Evolutionary conservation across 2,329 filamentous ascomycete genomes (phyloP).

Genomic region (Claviceps pusilla): DNA sequence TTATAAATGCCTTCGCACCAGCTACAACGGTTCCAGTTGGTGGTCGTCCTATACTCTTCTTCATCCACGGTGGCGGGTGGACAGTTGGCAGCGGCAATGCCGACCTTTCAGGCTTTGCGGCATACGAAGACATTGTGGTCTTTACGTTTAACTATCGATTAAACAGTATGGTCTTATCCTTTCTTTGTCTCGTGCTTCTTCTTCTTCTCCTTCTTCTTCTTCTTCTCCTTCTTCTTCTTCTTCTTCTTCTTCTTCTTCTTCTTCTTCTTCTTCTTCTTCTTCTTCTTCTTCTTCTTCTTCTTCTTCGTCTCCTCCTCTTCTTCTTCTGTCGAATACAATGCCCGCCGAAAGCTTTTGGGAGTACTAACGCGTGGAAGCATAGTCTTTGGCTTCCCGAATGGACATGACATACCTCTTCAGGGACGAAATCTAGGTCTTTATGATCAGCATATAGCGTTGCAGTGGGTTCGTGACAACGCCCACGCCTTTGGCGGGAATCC

Average conservation of each 20-base stretch:
- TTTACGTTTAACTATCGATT: slow-evolving; percentile 15
- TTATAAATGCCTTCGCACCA: slow-evolving; percentile 15
- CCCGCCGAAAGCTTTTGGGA: background rate
- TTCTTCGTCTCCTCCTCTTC: too few relatives aligned
- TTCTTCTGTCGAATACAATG: background rate
- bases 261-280: background rate
- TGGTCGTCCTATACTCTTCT: slow-evolving; percentile 12
- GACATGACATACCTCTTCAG: slow-evolving; percentile 21
- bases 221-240: too few relatives aligned
- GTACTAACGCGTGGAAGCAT: background rate
- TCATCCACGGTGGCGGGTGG: slow-evolving; percentile 14
- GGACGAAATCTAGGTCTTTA: slow-evolving; percentile 18
- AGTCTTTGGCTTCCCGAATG: slow-evolving; percentile 30
- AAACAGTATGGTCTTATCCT: slow-evolving; percentile 7
- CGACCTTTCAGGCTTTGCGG: slow-evolving; percentile 13
- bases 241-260: too few relatives aligned
- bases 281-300: background rate
- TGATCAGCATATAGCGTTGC: slow-evolving; percentile 15
- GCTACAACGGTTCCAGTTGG: background rate
- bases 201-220: background rate
- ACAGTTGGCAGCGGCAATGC: slow-evolving; percentile 10
- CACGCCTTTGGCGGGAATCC: slow-evolving; percentile 14
- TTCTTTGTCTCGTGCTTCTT: background rate
- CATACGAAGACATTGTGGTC: slow-evolving; percentile 14
- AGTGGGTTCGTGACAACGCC: slow-evolving; percentile 14